Base-by-base conservation (phyloP, 768 basidiomycete genomes). In the Collybia sp. region DNA sequence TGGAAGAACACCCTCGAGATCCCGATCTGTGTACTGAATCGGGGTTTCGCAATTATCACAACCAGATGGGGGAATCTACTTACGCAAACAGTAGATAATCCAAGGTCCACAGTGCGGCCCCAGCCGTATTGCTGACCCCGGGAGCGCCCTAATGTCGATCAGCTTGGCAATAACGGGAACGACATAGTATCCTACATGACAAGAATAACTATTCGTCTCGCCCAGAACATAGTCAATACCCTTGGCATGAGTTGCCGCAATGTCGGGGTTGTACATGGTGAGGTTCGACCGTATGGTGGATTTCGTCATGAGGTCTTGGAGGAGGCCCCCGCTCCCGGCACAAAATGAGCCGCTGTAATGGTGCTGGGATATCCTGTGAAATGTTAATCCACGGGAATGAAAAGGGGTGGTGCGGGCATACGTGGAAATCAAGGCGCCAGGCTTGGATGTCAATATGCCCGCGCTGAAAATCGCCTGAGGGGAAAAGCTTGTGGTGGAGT, bases 301-400 rank as follows among this genome's bases (percentile, higher is more conserved):
- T 54, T 87, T 86, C 25, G 73, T 76, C 83, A 86, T 85, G 43
- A 88, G 65, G 50, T 82, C 79, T 53, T 79, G 74, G 10, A 88
- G 60, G 30, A 80, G 58, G 18, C 73, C 75, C 18, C 66, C 68
- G 35, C 59, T 72, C 12, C 84, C 84, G 5, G 62, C 50, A 50
- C 82, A 84, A 57, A 83, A 85, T 2, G 77, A 75, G 11, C 82
- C 81, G n/a, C 80, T 80, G 54, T 76, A 76, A 42, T 63, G 70
- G 48, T 77, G 76, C 37, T 80, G 78, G 3, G 79, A 80, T 48
- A 82, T 72, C 12, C 79, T 81, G 48, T 18, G 30, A 30, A 35
- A 20, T 35, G 39, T 25, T 45, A 16, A 40, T 31, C 13, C 2
- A 17, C 44, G 44, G 45, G 13, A 31, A 33, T 19, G 2, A 32